phyloP scores from a whole-genome alignment of 305 asterid species.

The Lippia alba region DNA sequence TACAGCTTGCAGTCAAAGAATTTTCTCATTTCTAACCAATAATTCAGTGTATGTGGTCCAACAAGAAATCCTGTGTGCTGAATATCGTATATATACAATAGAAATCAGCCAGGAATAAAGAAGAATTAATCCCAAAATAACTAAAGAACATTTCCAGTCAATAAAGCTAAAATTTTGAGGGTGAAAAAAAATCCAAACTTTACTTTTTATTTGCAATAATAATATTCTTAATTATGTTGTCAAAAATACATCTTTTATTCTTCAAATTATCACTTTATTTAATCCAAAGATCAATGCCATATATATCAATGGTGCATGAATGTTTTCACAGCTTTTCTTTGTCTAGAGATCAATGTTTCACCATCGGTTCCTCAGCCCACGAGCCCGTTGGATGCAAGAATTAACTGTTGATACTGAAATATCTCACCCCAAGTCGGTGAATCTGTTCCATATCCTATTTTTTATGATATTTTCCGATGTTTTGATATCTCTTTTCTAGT shows the following conservation, averaged over 20 bases:
- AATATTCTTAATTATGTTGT: neutral
- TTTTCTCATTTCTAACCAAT: neutral
- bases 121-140: neutral
- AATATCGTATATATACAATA: neutral
- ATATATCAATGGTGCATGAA: neutral
- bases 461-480: too few relatives aligned
- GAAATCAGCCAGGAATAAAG: neutral
- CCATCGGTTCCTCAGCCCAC: neutral
- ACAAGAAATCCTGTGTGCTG: neutral
- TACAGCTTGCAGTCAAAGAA: neutral
- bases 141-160: neutral
- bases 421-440: too few relatives aligned
- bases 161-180: too few relatives aligned
- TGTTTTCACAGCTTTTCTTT: neutral
- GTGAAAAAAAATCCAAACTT: too few relatives aligned
- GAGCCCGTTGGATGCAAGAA: neutral
- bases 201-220: too few relatives aligned
- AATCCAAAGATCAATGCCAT: neutral
- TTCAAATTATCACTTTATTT: neutral
- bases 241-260: neutral
- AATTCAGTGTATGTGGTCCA: neutral
- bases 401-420: too few relatives aligned
- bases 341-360: neutral
- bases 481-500: too few relatives aligned
- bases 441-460: too few relatives aligned